These are phyloP conservation scores for Sonneratia alba DNA, from an alignment of 345 rosid genomes.

Conservation along the genomic window DNA sequence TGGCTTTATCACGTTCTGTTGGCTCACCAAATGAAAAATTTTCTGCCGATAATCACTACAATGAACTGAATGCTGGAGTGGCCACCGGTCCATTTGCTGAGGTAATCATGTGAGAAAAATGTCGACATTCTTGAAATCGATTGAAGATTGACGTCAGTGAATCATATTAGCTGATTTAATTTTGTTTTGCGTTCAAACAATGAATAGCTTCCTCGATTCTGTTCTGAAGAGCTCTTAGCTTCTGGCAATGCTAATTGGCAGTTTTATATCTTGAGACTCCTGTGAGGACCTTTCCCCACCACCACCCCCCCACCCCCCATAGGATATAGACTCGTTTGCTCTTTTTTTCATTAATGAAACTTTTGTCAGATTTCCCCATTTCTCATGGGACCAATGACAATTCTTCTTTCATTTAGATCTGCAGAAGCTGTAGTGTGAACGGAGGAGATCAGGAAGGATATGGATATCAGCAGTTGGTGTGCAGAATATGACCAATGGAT, in stretches of 20 bases:
- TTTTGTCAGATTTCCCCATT: neutral
- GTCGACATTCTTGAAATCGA: neutral
- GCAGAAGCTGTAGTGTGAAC: slow-evolving; percentile 25
- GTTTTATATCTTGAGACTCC: neutral
- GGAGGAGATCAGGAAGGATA: slow-evolving; percentile 49
- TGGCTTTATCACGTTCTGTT: neutral
- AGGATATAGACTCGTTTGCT: neutral
- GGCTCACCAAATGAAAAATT: neutral
- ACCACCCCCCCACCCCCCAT: too few relatives aligned
- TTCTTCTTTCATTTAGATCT: neutral
- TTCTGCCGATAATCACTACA: too few relatives aligned
- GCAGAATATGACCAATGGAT: slow-evolving; percentile 66
- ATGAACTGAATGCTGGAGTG: too few relatives aligned
- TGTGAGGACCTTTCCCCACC: neutral
- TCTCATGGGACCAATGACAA: neutral
- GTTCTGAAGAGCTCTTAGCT: too few relatives aligned
- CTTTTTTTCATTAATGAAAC: neutral
- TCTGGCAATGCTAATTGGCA: neutral
- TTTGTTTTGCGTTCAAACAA: neutral
- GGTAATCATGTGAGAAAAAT: neutral
- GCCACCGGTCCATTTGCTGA: neutral
- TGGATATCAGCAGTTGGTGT: slow-evolving; percentile 53
- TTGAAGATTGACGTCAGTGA: neutral
- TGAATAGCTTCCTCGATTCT: too few relatives aligned
- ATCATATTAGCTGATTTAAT: neutral